Percentiles rank a stretch among this genome's conserved stretches.
Evolutionary conservation across 73 alveolate species (phyloP).

Genomic region (Breviolum minutum): DNA sequence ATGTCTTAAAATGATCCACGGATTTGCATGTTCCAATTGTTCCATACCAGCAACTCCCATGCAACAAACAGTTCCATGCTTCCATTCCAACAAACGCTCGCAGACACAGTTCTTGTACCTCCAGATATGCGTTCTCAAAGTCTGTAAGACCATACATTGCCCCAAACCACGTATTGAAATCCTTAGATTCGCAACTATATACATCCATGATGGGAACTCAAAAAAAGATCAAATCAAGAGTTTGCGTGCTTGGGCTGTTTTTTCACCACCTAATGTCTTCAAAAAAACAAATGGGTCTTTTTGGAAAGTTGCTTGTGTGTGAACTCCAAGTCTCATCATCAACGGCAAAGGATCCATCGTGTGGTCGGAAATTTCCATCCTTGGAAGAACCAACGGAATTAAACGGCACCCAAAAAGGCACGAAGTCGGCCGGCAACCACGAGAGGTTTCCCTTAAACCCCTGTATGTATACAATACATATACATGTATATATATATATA

Average conservation of each 20-base stretch:
- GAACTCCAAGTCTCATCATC: slow-evolving; percentile 17
- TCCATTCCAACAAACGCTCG: neutral
- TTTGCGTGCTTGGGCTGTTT: neutral
- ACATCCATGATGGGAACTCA: neutral
- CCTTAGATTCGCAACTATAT: neutral
- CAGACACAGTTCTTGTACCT: neutral
- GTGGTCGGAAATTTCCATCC: slow-evolving; percentile 84
- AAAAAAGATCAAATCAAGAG: neutral
- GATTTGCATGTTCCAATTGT: too few relatives aligned
- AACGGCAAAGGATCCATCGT: slow-evolving; percentile 69
- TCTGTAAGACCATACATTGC: slow-evolving; percentile 75
- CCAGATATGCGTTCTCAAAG: slow-evolving; percentile 39
- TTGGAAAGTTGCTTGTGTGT: too few relatives aligned
- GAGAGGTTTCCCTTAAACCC: neutral
- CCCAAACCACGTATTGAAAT: slow-evolving; percentile 69
- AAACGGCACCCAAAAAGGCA: neutral
- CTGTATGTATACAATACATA: too few relatives aligned
- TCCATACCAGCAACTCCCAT: too few relatives aligned
- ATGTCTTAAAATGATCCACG: too few relatives aligned
- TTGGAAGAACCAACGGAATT: neutral
- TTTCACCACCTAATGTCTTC: neutral
- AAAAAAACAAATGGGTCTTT: neutral
- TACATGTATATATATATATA: too few relatives aligned
- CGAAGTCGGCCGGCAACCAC: too few relatives aligned
- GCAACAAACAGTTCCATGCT: too few relatives aligned